These are phyloP conservation scores for Adiantum capillusveneris DNA, from an alignment of 75 land plant species.

Conservation along the genomic window DNA sequence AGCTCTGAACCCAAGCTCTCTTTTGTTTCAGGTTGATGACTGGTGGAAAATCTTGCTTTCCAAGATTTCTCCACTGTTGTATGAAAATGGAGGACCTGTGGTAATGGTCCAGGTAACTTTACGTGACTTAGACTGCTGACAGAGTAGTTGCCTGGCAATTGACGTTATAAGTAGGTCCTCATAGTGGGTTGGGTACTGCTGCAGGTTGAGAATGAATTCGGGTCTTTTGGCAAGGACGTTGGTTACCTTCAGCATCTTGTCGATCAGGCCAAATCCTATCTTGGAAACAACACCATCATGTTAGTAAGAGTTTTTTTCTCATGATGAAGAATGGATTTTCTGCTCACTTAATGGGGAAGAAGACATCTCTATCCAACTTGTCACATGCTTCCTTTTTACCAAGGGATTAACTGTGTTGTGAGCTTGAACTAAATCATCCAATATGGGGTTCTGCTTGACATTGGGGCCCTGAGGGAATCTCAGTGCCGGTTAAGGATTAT, in stretches of 20 bases:
- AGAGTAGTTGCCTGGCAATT: too few relatives aligned
- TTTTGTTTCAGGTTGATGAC: conserved; percentile 65
- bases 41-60: conserved; percentile 90
- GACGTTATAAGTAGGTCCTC: too few relatives aligned
- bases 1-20: too few relatives aligned
- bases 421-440: too few relatives aligned
- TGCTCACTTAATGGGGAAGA: too few relatives aligned
- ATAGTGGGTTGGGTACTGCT: conserved; percentile 2
- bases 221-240: conserved; percentile 80
- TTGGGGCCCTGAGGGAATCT: too few relatives aligned
- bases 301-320: conserved; percentile 18
- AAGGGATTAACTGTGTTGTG: too few relatives aligned
- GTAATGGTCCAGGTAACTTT: conserved; percentile 81
- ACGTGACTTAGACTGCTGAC: neutral
- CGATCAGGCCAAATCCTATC: conserved; percentile 47
- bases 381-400: too few relatives aligned
- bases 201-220: conserved; percentile 96
- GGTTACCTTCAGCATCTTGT: conserved; percentile 64
- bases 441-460: too few relatives aligned
- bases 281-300: conserved; percentile 67
- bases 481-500: too few relatives aligned
- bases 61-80: conserved; percentile 55
- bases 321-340: too few relatives aligned
- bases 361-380: too few relatives aligned
- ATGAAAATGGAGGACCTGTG: conserved; percentile 76